Conservation (phyloP, 73 alveolate genomes). For the Uronychia setigera region DNA sequence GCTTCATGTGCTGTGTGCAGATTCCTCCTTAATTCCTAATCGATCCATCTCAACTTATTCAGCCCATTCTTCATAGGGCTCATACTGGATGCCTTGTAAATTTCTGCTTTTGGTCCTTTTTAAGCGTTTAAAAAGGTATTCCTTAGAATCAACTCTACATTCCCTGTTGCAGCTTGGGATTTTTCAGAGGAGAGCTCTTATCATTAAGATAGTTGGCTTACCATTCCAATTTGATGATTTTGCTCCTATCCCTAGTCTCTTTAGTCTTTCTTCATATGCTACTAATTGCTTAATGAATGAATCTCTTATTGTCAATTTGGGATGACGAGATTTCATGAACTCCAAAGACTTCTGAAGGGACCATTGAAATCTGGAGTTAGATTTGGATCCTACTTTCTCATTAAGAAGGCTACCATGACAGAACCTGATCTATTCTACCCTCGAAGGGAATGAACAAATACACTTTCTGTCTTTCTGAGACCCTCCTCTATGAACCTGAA, state of each 20-base stretch:
- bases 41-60: background rate
- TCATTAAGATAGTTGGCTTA: background rate
- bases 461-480: conserved; percentile 84
- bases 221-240: background rate
- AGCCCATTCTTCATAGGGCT: background rate
- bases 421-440: conserved; percentile 89
- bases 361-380: background rate
- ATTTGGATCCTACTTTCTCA: background rate
- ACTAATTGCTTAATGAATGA: background rate
- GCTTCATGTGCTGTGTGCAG: background rate
- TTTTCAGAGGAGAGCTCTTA: background rate
- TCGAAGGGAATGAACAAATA: conserved; percentile 88
- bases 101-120: background rate
- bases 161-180: background rate
- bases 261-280: background rate
- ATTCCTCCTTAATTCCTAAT: background rate
- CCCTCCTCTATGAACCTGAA: conserved; percentile 86
- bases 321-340: background rate
- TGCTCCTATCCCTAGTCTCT: background rate
- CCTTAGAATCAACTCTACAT: background rate
- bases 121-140: background rate
- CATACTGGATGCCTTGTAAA: background rate
- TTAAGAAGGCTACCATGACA: conserved; percentile 74
- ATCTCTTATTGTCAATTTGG: background rate
- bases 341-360: background rate